Base-by-base conservation (phyloP, 495 filamentous ascomycete genomes). In the Tuber melanosporum region DNA sequence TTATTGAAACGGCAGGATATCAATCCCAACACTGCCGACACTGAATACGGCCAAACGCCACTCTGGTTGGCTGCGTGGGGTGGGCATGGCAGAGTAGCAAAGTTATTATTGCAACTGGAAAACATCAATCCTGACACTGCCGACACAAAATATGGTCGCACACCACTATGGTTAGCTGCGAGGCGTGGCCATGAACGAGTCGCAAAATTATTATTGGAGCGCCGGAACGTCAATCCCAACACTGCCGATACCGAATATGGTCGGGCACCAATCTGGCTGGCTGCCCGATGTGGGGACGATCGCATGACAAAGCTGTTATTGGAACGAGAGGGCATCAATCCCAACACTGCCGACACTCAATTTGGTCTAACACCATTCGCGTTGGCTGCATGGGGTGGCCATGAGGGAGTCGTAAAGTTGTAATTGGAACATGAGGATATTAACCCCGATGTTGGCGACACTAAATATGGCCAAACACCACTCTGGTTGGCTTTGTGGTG, bases 321-420 rank as follows among this genome's bases (percentile, higher is more conserved):
- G 41, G 73, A 57, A 0, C 78, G 70, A 26, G 71, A 73, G 26
- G 79, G 73, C 44, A 71, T 78, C 20, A 57, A 76, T 14, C 71
- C 52, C 19, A 49, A 82, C 32, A 71, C 73, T 44, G 78, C 52
- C 46, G 75, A 85, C 22, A 74, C 20, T 1, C 45, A 26, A 44
- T 20, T 78, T 73, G 77, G 81, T 32, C 82, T 80, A 46, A 86
- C 83, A 12, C 83, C 86, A 41, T 80, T 88, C 47, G 84, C 77
- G 19, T 84, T 73, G 77, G 86, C 86, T 36, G 83, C 84, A 22
- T 76, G 72, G 71, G 75, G 75, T 19, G 86, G 85, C 4, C 82
- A 87, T 73, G 76, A 83, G 42, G 83, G 71, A 15, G 77, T 88
- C 73, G 87, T 78, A 15, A 10, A 39, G 70, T n/a, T 75, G 14